Evolutionary conservation across 1,284 basidiomycete species (phyloP).

Genomic region (Cryptococcus maquisensis): DNA sequence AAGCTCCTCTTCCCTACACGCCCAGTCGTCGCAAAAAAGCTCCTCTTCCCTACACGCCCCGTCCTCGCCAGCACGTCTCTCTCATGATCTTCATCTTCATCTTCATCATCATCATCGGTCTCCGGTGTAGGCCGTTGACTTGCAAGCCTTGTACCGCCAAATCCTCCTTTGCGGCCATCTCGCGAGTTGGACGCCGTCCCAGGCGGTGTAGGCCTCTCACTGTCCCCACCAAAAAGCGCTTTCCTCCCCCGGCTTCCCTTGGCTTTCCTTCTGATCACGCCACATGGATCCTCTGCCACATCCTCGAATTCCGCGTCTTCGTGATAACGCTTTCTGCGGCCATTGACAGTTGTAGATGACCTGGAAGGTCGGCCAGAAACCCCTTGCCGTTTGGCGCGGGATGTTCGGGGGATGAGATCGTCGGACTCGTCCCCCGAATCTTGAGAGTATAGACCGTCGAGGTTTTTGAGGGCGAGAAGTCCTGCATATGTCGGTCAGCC

Average conservation of each 20-base stretch:
- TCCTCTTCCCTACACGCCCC: neutral
- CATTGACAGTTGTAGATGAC: neutral
- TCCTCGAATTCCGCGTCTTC: slow-evolving; percentile 1
- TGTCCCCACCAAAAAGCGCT: neutral
- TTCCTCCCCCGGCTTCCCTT: neutral
- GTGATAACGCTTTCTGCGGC: neutral
- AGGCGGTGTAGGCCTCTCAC: neutral
- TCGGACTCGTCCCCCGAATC: neutral
- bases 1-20: neutral
- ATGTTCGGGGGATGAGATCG: slow-evolving; percentile 9
- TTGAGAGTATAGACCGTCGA: slow-evolving; percentile 3
- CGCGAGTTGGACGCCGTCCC: too few relatives aligned
- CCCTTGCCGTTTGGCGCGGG: slow-evolving; percentile 23
- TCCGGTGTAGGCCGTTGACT: neutral
- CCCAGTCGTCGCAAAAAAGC: neutral
- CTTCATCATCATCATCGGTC: neutral
- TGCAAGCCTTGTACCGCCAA: too few relatives aligned
- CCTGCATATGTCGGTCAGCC: slow-evolving; percentile 13
- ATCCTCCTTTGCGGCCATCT: too few relatives aligned
- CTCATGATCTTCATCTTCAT: neutral
- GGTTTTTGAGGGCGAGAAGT: slow-evolving; percentile 19
- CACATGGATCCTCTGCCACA: slow-evolving; percentile 21
- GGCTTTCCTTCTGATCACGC: neutral
- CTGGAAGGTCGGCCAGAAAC: slow-evolving; percentile 3
- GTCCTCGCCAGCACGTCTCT: neutral